These are phyloP conservation scores for Eustoma russellianum DNA, from an alignment of 257 asterid genomes.

Conservation along the genomic window DNA sequence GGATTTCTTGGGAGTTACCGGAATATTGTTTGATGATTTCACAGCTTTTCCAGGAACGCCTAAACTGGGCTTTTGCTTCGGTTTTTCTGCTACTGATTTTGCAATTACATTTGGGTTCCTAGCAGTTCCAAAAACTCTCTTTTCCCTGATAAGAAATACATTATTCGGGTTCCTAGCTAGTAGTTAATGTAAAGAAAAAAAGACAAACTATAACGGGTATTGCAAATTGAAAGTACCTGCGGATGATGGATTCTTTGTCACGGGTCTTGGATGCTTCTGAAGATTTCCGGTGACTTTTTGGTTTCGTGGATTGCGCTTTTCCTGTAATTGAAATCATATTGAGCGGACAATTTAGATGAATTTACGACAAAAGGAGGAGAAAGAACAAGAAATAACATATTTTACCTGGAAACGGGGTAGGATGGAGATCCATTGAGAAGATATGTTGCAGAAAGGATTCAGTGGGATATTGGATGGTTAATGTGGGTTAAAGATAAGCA, in stretches of 20 bases:
- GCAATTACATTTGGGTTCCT: constrained; percentile 35
- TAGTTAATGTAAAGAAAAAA: too few relatives aligned
- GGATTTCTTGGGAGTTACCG: constrained; percentile 15
- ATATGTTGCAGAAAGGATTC: not conserved
- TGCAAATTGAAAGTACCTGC: constrained; percentile 21
- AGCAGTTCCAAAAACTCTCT: constrained; percentile 48
- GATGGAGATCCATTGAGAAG: constrained; percentile 32
- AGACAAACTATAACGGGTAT: too few relatives aligned
- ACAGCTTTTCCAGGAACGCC: constrained; percentile 16
- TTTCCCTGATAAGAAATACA: constrained; percentile 24
- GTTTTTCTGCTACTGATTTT: constrained; percentile 26
- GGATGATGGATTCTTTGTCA: constrained; percentile 20
- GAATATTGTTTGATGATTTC: constrained; percentile 22
- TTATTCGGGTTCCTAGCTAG: not conserved
- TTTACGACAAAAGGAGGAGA: not conserved
- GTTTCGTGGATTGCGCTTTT: constrained; percentile 22
- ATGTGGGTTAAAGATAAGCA: not conserved
- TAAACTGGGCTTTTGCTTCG: constrained; percentile 22
- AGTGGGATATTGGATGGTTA: not conserved
- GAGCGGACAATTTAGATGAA: not conserved
- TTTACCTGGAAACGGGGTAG: constrained; percentile 51
- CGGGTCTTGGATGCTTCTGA: constrained; percentile 25
- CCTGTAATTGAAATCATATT: constrained; percentile 19
- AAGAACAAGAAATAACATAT: not conserved
- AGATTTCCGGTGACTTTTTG: constrained; percentile 23